These are phyloP conservation scores for Coemansia sp. DNA, from an alignment of 192 early-diverging fungal species.

Conservation along the genomic window DNA sequence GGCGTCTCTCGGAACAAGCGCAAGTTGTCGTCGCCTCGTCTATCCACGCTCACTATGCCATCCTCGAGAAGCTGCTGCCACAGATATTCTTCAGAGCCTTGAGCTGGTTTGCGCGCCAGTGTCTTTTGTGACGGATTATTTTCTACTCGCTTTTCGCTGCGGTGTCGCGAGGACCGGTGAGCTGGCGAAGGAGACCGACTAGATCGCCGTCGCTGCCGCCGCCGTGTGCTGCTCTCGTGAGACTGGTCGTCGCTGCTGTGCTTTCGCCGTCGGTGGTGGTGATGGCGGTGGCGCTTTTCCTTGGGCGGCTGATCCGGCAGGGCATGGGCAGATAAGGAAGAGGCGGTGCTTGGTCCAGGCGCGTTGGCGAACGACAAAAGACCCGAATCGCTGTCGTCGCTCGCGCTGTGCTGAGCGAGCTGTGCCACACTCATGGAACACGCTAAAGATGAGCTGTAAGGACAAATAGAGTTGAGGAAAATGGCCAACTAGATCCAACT, in stretches of 20 bases:
- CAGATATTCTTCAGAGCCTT: not conserved
- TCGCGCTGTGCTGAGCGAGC: too few relatives aligned
- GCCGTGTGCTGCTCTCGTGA: not conserved
- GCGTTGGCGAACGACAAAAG: conserved; percentile 30
- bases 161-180: too few relatives aligned
- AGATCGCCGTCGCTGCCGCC: not conserved
- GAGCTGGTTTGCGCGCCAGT: not conserved
- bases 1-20: conserved; percentile 9
- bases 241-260: not conserved
- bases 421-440: too few relatives aligned
- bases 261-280: not conserved
- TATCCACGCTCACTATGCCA: conserved; percentile 9
- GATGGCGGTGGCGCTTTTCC: not conserved
- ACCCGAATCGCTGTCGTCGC: conserved; percentile 21
- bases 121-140: not conserved
- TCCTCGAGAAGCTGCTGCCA: conserved; percentile 7
- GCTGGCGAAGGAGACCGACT: too few relatives aligned
- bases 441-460: too few relatives aligned
- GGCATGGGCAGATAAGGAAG: not conserved
- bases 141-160: not conserved
- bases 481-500: too few relatives aligned
- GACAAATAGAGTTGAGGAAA: too few relatives aligned
- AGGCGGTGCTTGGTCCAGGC: not conserved
- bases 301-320: too few relatives aligned
- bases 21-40: conserved; percentile 11